Evolutionary conservation across 116 monocot genomes (phyloP), one percentile per base, ranked within the genome.

Genomic region (Iris pallida): DNA sequence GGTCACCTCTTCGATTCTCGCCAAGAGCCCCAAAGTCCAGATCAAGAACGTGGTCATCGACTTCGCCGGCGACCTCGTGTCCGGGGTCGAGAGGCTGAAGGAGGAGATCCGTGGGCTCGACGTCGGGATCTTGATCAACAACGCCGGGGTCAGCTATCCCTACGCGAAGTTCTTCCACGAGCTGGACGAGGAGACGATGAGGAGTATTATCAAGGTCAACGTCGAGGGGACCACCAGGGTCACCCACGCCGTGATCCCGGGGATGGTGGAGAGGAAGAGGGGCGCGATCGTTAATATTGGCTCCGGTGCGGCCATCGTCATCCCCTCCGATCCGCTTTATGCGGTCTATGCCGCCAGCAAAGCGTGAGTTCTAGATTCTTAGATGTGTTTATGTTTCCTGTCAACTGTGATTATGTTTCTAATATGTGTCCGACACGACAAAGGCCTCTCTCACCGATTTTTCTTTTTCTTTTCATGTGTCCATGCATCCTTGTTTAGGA

Each of bases 331-430:
- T 62, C 97, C 97, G n/a, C 81, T 97, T 53, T 92, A 87, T 51
- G 78, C 85, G 8, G 80, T 92, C 68, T 97, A 97, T 45, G 92
- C 87, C 4, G 97, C 87, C 54, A 87, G 87, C 43, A 97, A 97
- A 87, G 85, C 92, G 97, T 97, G 68, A 92, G 88, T 77, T 47
- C n/a, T n/a, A n/a, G n/a, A n/a, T n/a, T n/a, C n/a, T n/a, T n/a
- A n/a, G n/a, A n/a, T n/a, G n/a, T n/a, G n/a, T n/a, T n/a, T n/a
- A n/a, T n/a, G n/a, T n/a, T n/a, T n/a, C n/a, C n/a, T n/a, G n/a
- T n/a, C n/a, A n/a, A n/a, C n/a, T n/a, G n/a, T n/a, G n/a, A n/a
- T n/a, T n/a, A n/a, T n/a, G n/a, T n/a, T n/a, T n/a, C n/a, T n/a
- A n/a, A n/a, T n/a, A n/a, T n/a, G n/a, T n/a, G n/a, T n/a, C n/a